Evolutionary conservation across 2,329 filamentous ascomycete species (phyloP), one percentile per base, ranked within the genome.

Genomic region (Shiraia bambusicola): DNA sequence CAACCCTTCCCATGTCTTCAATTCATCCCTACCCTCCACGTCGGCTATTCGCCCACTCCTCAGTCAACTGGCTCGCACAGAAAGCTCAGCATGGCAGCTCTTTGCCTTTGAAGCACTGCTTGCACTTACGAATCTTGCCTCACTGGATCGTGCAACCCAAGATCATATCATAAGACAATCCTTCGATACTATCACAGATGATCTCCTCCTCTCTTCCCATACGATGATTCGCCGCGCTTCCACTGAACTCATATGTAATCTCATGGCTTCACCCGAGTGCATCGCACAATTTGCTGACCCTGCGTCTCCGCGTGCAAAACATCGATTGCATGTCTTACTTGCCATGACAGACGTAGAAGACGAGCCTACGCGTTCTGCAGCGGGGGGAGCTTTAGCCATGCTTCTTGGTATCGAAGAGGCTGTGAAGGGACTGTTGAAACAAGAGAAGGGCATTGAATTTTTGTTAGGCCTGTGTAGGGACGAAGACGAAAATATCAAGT

Each of bases 41-140:
- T 86, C 87, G 3, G 88, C 91, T n/a, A 84, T 97, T 42, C 82
- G 88, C 1, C 89, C 92, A 0, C 79, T 98, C 1, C 70, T 87
- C 6, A 82, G 81, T 14, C 85, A 97, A 39, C 77, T 97, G 12
- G 72, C 79, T 0, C 80, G 82, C 5, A 81, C 87, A 36, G 65
- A 71, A 6, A 69, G 62, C 16, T 81, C 61, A 6, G 56, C 58
- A 37, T 87, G 95, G 65, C 80, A 97, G 11, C 78, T 98, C 0
- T 90, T 93, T 0, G 84, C 87, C 0, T 98, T 97, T 55, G 93
- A 98, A 69, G 79, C 86, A 1, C 78, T 98, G 7, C 86, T 97
- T 66, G 92, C 93, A 0, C 79, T 98, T 26, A 97, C 93, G 0
- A 98, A 98, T 57, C 80, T 98, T 6, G 93, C 92, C 0, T 94